Base-by-base conservation (phyloP, 2,329 filamentous ascomycete species). In the Colletotrichum cuscutae region DNA sequence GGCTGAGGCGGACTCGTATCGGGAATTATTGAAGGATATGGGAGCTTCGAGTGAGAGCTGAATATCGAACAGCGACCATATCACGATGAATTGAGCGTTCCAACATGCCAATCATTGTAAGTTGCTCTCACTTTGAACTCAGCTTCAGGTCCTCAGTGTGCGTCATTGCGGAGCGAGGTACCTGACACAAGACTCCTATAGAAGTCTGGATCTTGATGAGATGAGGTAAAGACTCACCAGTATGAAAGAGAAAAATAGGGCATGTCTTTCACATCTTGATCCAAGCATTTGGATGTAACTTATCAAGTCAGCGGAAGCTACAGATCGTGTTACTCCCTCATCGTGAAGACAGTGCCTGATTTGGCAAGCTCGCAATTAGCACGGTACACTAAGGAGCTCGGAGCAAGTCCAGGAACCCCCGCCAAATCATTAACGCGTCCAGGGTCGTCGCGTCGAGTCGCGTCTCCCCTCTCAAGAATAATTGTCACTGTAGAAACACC, bases 1-100 rank as follows among this genome's bases (percentile, higher is more conserved):
- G 74, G 86, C 86, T 11, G 96, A 98, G 86, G 95, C 95, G 11
- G 86, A 88, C 76, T 85, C 88, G 85, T 90, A 95, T 78, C 89
- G 88, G 69, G 79, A 79, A 59, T 86, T 85, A 12, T 76, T 92
- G 76, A 80, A 77, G 73, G 81, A 84, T 75, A 85, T 88, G 83
- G 82, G 80, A 28, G 62, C 22, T 37, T 3, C 11, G 7, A n/a
- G 8, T 7, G 53, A 59, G 53, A 32, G n/a, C 22, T 80, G 32
- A 24, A 11, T 3, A 3, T n/a, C 19, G 4, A 5, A 11, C 5
- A 22, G 0, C 42, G 3, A 49, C 42, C 2, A n/a, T n/a, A 49
- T n/a, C 19, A 22, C 42, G 8, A 22, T 49, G 15, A 49, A 49
- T 22, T 49, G 42, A 49, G 19, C 19, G 19, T 15, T n/a, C 2